Evolutionary conservation across 345 rosid genomes (phyloP), one percentile per base, ranked within the genome.

Genomic region (Murraya koenigii): DNA sequence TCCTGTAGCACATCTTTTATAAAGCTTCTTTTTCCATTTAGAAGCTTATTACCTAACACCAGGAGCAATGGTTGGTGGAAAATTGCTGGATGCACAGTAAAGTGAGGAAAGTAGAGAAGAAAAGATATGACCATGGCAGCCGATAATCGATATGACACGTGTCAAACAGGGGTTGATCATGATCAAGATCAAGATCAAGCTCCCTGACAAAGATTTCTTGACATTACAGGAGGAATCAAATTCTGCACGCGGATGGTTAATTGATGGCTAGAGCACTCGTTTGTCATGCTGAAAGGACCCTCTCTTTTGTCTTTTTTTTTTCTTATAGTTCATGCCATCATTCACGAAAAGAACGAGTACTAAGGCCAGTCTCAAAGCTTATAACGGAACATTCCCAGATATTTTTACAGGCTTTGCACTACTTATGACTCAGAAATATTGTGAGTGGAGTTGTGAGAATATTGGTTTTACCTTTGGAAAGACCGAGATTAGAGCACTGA

Each of bases 151-250:
- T 72, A 14, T 47, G 66, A 75, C 82, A 68, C 59, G 3, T 69
- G 78, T 81, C 66, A 23, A 74, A 60, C 5, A 25, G 6, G 70
- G 67, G 19, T 17, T 30, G 41, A 32, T 61, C 66, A 63, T 25
- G 19, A 32, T 32, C 33, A 61, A 11, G 66, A 62, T 62, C 33
- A 62, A 26, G 41, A 72, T 68, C 44, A 75, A 78, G 32, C 63
- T 41, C 70, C 3, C 39, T 33, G 26, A 5, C 49, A 41, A 58
- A 54, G 26, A 59, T 69, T 23, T 70, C 47, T 72, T 32, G 35
- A 39, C 36, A 56, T 19, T 56, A 58, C 66, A 81, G 35, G 52
- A 83, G 72, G 81, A 74, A 86, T 84, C 85, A 67, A 78, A 80
- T 82, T 74, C 84, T 73, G 70, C 80, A 75, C 54, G 69, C 62